phyloP scores from a whole-genome alignment of 176 grass and related monocot genomes.

The Avena sativa region DNA sequence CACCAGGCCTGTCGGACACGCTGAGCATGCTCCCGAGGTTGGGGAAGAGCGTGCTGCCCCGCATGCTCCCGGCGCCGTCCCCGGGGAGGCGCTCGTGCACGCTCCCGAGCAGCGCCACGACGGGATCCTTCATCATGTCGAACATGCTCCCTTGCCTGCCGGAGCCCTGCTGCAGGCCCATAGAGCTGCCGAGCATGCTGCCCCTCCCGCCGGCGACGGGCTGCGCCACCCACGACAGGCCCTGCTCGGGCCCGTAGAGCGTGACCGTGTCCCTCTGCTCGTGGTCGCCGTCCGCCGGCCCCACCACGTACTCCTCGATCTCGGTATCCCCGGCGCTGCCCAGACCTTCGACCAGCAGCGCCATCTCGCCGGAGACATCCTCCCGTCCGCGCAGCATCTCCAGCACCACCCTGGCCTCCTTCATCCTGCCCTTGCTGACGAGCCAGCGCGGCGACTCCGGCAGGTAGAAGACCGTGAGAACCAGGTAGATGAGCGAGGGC shows the following conservation, averaged over 20 bases:
- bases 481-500: constrained; percentile 66
- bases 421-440: constrained; percentile 85
- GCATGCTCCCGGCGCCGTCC: not conserved
- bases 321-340: constrained; percentile 56
- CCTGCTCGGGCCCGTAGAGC: constrained; percentile 72
- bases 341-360: constrained; percentile 77
- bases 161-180: constrained; percentile 32
- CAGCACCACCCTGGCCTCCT: constrained; percentile 62
- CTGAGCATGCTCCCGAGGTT: constrained; percentile 89
- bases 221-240: constrained; percentile 73
- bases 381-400: constrained; percentile 72
- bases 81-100: constrained; percentile 71
- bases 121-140: constrained; percentile 75
- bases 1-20: constrained; percentile 41
- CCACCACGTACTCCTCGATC: constrained; percentile 87
- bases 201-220: constrained; percentile 55
- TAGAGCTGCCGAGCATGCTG: constrained; percentile 50
- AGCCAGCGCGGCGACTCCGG: constrained; percentile 92
- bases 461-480: constrained; percentile 57
- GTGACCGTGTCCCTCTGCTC: constrained; percentile 61
- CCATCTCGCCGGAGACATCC: constrained; percentile 87
- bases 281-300: constrained; percentile 38
- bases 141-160: constrained; percentile 60
- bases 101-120: constrained; percentile 74
- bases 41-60: constrained; percentile 69